Evolutionary conservation across 306 rosid genomes (phyloP).

Genomic region (Prunus padus): DNA sequence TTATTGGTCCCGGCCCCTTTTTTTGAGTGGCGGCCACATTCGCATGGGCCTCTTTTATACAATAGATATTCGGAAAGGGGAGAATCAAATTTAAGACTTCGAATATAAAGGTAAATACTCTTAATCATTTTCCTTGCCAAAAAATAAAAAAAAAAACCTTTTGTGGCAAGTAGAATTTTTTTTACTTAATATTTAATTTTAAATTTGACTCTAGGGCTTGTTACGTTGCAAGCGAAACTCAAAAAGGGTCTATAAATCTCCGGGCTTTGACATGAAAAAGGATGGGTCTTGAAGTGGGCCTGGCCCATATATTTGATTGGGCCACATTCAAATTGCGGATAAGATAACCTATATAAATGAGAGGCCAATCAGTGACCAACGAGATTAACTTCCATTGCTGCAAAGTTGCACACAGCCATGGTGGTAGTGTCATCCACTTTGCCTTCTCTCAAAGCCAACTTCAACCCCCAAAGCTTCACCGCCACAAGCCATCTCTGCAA

Average conservation of each 20-base stretch:
- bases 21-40: too few relatives aligned
- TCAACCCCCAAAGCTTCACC: conserved; percentile 21
- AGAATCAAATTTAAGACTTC: too few relatives aligned
- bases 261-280: not conserved
- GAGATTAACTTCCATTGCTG: conserved; percentile 14
- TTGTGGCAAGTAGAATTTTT: too few relatives aligned
- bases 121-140: too few relatives aligned
- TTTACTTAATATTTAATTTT: not conserved
- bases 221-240: not conserved
- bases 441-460: conserved; percentile 35
- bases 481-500: conserved; percentile 18
- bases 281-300: not conserved
- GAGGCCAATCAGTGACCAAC: conserved; percentile 34
- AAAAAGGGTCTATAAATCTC: too few relatives aligned
- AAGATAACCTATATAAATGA: conserved; percentile 56
- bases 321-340: not conserved
- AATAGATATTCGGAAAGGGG: too few relatives aligned
- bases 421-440: conserved; percentile 43
- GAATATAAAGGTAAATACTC: too few relatives aligned
- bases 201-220: not conserved
- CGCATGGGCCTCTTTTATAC: too few relatives aligned
- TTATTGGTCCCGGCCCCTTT: too few relatives aligned
- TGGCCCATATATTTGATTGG: not conserved
- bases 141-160: too few relatives aligned
- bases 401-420: conserved; percentile 40